These are phyloP conservation scores for Ilex asprella DNA, from an alignment of 257 asterid genomes.

Conservation along the genomic window DNA sequence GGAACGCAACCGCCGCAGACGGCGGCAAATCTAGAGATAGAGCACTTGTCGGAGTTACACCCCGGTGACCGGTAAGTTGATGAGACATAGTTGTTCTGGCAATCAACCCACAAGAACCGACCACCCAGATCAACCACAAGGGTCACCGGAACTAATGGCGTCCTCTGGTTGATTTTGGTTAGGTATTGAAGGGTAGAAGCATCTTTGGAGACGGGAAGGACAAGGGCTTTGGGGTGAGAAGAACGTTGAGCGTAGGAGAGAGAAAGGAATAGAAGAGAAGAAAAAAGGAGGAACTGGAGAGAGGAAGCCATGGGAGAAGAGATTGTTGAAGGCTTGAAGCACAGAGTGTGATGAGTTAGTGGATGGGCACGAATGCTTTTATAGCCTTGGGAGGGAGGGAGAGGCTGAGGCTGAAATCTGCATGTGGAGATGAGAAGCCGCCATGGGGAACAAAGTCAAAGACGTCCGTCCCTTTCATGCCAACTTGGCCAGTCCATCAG, in stretches of 20 bases:
- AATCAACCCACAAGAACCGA: constrained; percentile 55
- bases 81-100: constrained; percentile 43
- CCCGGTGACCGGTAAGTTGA: constrained; percentile 46
- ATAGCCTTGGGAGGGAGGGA: too few species aligned
- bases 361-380: too few species aligned
- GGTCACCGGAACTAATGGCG: constrained; percentile 45
- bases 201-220: constrained; percentile 50
- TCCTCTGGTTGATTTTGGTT: constrained; percentile 41
- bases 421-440: too few species aligned
- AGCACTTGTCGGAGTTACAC: constrained; percentile 51
- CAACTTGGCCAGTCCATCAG: too few species aligned
- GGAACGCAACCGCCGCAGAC: constrained; percentile 43
- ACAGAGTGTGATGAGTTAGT: too few species aligned
- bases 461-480: too few species aligned
- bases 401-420: too few species aligned
- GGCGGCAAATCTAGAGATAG: constrained; percentile 20
- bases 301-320: too few species aligned
- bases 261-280: too few species aligned
- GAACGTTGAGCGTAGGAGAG: background rate
- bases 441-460: too few species aligned
- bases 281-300: too few species aligned
- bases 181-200: constrained; percentile 55
- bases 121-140: constrained; percentile 70
- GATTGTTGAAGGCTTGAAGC: too few species aligned
- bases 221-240: constrained; percentile 17